Base-by-base conservation (phyloP, 106 monocot genomes). In the Acorus gramineus region DNA sequence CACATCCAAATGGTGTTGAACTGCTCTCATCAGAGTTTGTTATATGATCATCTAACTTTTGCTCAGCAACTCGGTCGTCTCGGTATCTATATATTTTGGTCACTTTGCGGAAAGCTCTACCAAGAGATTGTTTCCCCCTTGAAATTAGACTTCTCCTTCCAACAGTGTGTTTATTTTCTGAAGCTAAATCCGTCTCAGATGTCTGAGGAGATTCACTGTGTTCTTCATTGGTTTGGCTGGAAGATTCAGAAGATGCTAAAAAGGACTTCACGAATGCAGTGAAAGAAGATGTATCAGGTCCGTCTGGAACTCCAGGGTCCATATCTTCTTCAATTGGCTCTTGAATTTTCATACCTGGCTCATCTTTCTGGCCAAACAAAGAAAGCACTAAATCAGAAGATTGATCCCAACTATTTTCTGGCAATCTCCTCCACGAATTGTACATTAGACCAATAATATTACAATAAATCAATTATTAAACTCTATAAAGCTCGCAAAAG, bases 231-330 rank as follows among this genome's bases (percentile, higher is more conserved):
- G 61, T 58, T 66, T 84, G 70, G 57, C 45, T 66, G 52, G 49
- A 63, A 53, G 92, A 59, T 8, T 89, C 79, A 11, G 82, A 65
- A 52, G 90, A 81, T 13, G 90, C 82, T 47, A 99, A 66, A 52
- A 99, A 69, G 9, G 92, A 92, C 14, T 76, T 66, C 10, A 99
- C 71, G 68, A 98, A 99, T 58, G 98, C 98, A 53, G 80, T 78
- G 69, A 99, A 92, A 51, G 98, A 99, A 47, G 98, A 92, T 52
- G 92, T 99, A 68, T 92, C 92, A 56, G 92, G 98, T 8, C 85
- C 92, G 67, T 81, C 80, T 50, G 78, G 62, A 59, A 11, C 50
- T 43, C 42, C 76, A 66, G 72, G 72, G 57, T 76, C 75, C 10
- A 49, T 56, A 50, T 69, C 74, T 53, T 60, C 58, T 10, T 80